Conservation (phyloP, 2,329 filamentous ascomycete species). For the Biscogniauxia marginata region DNA sequence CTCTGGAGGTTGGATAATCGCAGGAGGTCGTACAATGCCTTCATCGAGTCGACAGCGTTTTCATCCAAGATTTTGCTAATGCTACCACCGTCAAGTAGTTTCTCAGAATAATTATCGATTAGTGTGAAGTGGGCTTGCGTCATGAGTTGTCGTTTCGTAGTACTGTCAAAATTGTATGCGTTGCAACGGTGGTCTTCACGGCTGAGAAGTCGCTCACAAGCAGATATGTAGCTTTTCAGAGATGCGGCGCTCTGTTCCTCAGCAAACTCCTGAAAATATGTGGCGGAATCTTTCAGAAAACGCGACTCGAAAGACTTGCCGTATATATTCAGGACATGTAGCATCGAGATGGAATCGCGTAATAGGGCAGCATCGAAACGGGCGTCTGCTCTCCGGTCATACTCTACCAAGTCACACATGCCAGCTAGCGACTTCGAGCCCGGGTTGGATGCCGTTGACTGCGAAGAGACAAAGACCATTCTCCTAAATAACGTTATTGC, state of each 20-base stretch:
- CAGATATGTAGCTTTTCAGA: conserved; percentile 73
- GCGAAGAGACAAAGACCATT: conserved; percentile 45
- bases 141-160: conserved; percentile 76
- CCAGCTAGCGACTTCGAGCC: conserved; percentile 50
- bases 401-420: conserved; percentile 72
- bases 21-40: conserved; percentile 75
- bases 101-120: conserved; percentile 64
- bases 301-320: conserved; percentile 73
- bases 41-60: conserved; percentile 67
- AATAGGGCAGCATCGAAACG: conserved; percentile 65
- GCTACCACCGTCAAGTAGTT: conserved; percentile 64
- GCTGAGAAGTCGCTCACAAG: conserved; percentile 66
- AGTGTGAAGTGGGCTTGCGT: conserved; percentile 70
- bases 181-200: conserved; percentile 76
- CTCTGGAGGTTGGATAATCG: conserved; percentile 68
- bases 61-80: conserved; percentile 72
- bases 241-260: conserved; percentile 60
- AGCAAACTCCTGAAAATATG: conserved; percentile 70
- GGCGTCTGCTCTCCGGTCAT: conserved; percentile 61
- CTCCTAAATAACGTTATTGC: conserved; percentile 72
- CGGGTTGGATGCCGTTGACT: conserved; percentile 27
- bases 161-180: conserved; percentile 75
- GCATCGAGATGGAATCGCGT: conserved; percentile 73
- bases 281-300: conserved; percentile 66
- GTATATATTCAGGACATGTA: conserved; percentile 84